Evolutionary conservation across 1,284 basidiomycete species (phyloP), one percentile per base, ranked within the genome.

Genomic region (Caloboletus firmus): DNA sequence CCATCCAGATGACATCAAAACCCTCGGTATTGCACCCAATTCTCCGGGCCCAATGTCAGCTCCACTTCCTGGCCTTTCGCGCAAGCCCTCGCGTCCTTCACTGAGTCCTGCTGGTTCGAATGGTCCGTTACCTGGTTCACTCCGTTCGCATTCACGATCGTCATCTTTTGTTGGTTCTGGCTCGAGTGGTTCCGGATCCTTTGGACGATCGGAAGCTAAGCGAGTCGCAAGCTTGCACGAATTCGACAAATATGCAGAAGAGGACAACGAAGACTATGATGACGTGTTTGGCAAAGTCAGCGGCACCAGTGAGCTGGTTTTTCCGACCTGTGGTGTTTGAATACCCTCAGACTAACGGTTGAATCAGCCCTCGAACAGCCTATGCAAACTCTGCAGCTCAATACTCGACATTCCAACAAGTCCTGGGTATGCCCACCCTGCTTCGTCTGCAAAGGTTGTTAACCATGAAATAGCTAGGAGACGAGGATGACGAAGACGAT

Each of bases 401-500:
- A 87, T 59, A 93, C 91, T 2, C 76, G 89, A 50, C 71, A 95
- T 40, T 93, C 93, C 22, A 93, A 89, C 68, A 87, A 84, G 69
- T 93, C 92, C 22, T 95, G 92, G 92, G 87, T 91, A 66, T 18
- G 80, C 54, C 47, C 28, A 46, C 20, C 20, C 52, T 24, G 49
- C 55, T 47, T 58, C 36, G 22, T 37, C 15, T 34, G 34, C 28
- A 20, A 46, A 37, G 22, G 30, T 32, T 46, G 26, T 39, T 51
- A 2, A 64, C 40, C 34, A 22, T 47, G 6, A 34, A 45, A 31
- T 56, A 91, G 91, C 74, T 86, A 12, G 90, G 87, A 8, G 91
- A 93, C 48, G 87, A 90, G 31, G 83, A 84, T 5, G 93, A 95
- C 56, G 93, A 93, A 45, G 92, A 91, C 54, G 95, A 97, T 76